Conservation (phyloP, 148 eudicot genomes). For the Vaccinium darrowii region DNA sequence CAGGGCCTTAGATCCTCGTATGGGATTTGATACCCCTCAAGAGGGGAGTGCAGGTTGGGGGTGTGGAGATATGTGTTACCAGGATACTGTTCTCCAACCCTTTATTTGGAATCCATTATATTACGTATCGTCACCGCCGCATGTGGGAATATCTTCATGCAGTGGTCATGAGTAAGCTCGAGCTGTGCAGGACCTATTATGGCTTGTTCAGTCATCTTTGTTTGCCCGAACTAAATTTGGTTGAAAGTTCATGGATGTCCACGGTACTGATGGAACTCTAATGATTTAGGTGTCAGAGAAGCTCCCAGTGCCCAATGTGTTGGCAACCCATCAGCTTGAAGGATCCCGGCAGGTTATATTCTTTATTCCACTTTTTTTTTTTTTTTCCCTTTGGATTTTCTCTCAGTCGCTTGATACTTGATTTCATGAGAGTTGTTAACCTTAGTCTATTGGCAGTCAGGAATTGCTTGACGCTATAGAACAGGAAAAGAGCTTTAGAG, state of each 20-base stretch:
- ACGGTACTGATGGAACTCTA: conserved; percentile 9
- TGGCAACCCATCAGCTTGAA: conserved; percentile 93
- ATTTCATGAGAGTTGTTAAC: neutral
- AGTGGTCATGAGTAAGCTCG: neutral
- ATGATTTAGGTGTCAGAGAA: conserved; percentile 86
- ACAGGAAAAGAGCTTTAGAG: conserved; percentile 65
- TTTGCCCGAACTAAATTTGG: neutral
- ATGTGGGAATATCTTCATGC: neutral
- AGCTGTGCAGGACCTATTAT: conserved; percentile 2
- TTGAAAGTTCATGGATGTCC: neutral
- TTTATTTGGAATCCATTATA: neutral
- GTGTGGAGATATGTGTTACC: neutral
- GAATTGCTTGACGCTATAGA: conserved; percentile 87
- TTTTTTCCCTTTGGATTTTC: neutral
- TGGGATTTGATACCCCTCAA: neutral
- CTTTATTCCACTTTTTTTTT: neutral
- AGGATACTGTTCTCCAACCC: neutral
- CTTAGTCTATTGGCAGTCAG: conserved; percentile 53
- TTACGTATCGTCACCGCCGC: neutral
- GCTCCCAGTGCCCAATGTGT: conserved; percentile 99
- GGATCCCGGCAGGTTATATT: conserved; percentile 69
- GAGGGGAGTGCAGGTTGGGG: neutral
- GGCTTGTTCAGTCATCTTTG: conserved; percentile 1
- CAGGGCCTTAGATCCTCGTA: neutral
- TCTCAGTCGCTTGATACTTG: conserved; percentile 1